Evolutionary conservation across 805 yeast species (phyloP), one percentile per base, ranked within the genome.

Genomic region (Komagataella pseudopastoris): DNA sequence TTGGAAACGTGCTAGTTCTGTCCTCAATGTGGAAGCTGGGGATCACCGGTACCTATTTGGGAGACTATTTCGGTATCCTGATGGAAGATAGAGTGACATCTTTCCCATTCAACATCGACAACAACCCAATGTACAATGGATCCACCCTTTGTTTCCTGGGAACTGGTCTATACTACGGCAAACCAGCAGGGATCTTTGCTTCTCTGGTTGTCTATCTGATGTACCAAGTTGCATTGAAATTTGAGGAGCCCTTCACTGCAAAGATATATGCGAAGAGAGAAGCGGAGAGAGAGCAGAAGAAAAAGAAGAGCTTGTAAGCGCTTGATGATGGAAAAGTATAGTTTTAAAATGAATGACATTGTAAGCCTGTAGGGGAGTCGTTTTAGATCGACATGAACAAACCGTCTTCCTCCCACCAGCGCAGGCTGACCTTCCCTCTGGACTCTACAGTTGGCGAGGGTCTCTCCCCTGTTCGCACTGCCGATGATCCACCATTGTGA

Each of bases 111-210:
- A 90, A 83, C 60, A 80, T 90, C 52, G 77, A 83, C 56, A 83
- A 88, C 61, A 91, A 93, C 67, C 99, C 99, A 56, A 93, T 93
- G 99, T 93, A 93, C 68, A 84, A 85, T 62, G 99, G 99, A 14
- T 86, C 96, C 7, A 78, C 90, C 20, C 70, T 91, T 57, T 81
- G 95, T 50, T 93, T 93, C 74, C 70, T 93, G 62, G 99, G 96
- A 47, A 83, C 95, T 46, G 91, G 95, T 3, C 72, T 93, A 57
- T 85, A 83, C 78, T 81, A 78, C 63, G 97, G 83, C 30, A 90
- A 89, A 65, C 95, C 97, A 36, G 85, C 96, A 1, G 99, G 99
- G 23, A 61, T 93, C 49, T 68, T 80, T 49, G 79, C 89, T 24
- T 72, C 95, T 47, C 71, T 72, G 2, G 69, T 87, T 56, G 99